Percentiles rank a stretch among this genome's conserved stretches.
These are phyloP conservation scores for Globisporangium mamillatum DNA, from an alignment of 352 stramenopile species.

Conservation along the genomic window DNA sequence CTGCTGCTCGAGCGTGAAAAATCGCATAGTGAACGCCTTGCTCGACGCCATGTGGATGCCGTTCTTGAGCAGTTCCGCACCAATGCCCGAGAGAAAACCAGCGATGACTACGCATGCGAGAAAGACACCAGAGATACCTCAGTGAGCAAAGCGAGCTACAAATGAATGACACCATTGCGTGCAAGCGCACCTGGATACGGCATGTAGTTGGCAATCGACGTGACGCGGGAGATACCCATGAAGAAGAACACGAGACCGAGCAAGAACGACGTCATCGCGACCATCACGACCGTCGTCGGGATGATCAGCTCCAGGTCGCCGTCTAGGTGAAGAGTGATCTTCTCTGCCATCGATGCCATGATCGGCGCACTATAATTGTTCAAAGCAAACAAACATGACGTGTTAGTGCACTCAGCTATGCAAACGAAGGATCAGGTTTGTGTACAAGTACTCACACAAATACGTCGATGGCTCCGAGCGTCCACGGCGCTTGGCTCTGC, in stretches of 20 bases:
- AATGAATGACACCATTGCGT: background rate
- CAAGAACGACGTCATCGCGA: slow-evolving; percentile 61
- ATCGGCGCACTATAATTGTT: slow-evolving; percentile 41
- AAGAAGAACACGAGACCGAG: slow-evolving; percentile 62
- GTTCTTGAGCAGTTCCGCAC: slow-evolving; percentile 74
- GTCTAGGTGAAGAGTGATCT: slow-evolving; percentile 57
- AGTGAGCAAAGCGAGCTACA: slow-evolving; percentile 4
- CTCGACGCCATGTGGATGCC: slow-evolving; percentile 75
- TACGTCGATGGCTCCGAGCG: slow-evolving; percentile 72
- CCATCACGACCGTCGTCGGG: slow-evolving; percentile 71
- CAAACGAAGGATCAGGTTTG: background rate
- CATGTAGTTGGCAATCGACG: slow-evolving; percentile 83
- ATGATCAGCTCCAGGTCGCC: slow-evolving; percentile 61
- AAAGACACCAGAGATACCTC: background rate
- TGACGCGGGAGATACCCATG: slow-evolving; percentile 70
- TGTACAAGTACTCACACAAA: slow-evolving; percentile 50
- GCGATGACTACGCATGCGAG: slow-evolving; percentile 48
- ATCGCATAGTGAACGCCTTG: slow-evolving; percentile 43
- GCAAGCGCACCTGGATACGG: slow-evolving; percentile 49
- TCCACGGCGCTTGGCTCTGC: slow-evolving; percentile 74
- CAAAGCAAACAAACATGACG: background rate
- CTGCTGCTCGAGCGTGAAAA: slow-evolving; percentile 61
- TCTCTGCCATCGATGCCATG: slow-evolving; percentile 71
- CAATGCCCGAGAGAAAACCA: slow-evolving; percentile 78
- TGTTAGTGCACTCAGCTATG: background rate